Evolutionary conservation across 169 alveolate species (phyloP), one percentile per base, ranked within the genome.

Genomic region (Plasmodium cynomolgi): DNA sequence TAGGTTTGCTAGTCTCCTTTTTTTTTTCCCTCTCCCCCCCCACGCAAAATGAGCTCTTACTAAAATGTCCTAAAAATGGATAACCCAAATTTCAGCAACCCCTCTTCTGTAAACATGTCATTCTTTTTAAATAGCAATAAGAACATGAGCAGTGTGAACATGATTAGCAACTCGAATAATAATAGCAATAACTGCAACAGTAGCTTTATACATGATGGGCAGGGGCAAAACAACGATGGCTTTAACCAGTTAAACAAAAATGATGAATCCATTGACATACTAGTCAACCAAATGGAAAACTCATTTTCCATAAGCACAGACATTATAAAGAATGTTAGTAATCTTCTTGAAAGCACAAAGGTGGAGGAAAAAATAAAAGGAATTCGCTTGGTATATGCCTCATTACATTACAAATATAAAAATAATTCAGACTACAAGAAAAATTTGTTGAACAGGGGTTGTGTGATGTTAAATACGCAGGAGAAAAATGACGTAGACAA

Each of bases 201-300:
- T 11, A 68, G 79, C n/a, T 82, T 91, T 81, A 34, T 81, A 29
- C 82, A 82, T 54, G 77, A 73, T 71, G 92, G 84, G 7, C 73
- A 81, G 17, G 85, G 85, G 0, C 95, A 50, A 26, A 91, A 91
- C 77, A 81, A 31, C 3, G 37, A 81, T 23, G 41, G 81, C 37
- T 91, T 91, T 91, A 83, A 73, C 26, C 56, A 54, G 54, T 15
- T 91, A 41, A 81, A 91, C 77, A 91, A 91, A 91, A 81, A 91
- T 83, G 95, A 91, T 2, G 95, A 41, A 34, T 91, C 95, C 54
- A 91, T 91, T 72, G 95, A 91, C 41, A 91, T 81, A 44, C 58
- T 91, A 82, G 95, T 91, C 20, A 81, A 82, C 77, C 95, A 91
- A 75, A 91, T 91, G 95, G 95, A 91, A 91, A 91, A 56, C 37